Conservation (phyloP, 306 rosid genomes). For the Lathyrus oleraceus region DNA sequence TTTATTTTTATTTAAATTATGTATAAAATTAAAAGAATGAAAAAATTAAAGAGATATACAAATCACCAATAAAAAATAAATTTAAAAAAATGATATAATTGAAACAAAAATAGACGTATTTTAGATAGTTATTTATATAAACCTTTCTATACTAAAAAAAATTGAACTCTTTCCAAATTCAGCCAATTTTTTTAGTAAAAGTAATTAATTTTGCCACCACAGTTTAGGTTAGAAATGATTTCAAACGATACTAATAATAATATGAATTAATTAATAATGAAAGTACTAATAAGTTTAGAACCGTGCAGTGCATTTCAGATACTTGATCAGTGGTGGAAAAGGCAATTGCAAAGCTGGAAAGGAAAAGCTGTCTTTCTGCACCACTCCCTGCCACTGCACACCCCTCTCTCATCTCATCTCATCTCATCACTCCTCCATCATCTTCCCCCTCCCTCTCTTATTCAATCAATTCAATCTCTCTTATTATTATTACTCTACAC, state of each 20-base stretch:
- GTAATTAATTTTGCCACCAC: neutral
- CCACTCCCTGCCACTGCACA: conserved; percentile 29
- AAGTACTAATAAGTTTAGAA: neutral
- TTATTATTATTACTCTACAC: neutral
- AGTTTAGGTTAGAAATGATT: neutral
- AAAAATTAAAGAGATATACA: no score
- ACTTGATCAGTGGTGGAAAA: conserved; percentile 50
- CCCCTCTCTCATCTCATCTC: no score
- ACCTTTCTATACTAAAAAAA: no score
- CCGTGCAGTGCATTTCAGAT: conserved; percentile 29
- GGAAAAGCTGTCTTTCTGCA: conserved; percentile 13
- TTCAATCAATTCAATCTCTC: neutral
- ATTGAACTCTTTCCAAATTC: neutral
- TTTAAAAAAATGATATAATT: no score
- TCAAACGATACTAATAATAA: no score
- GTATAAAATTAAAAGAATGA: no score
- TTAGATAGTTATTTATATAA: no score
- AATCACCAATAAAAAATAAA: no score
- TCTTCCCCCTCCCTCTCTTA: neutral
- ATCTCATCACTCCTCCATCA: neutral
- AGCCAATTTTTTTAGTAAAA: neutral
- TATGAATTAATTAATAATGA: no score
- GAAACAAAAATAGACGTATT: no score
- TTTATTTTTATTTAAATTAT: no score
- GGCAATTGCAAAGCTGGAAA: conserved; percentile 50